Conservation (phyloP, 176 grass and related monocot species). For the Raddia distichophylla region DNA sequence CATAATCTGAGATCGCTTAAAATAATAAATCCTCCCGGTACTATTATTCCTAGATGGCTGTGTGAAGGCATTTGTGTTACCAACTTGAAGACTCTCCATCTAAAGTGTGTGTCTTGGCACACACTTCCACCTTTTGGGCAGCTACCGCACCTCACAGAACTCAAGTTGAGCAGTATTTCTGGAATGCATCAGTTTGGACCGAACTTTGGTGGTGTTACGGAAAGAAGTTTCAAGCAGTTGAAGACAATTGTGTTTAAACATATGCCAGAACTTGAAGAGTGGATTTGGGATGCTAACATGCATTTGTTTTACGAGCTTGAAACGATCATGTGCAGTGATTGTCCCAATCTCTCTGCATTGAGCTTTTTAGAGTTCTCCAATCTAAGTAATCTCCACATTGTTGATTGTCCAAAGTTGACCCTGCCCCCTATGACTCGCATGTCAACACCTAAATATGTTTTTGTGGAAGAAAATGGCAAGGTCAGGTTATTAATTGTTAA, state of each 20-base stretch:
- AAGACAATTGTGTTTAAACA: not conserved
- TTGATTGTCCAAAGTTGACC: too few species aligned
- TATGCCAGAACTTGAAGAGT: not conserved
- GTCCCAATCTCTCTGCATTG: not conserved
- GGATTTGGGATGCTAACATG: not conserved
- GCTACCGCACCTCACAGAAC: not conserved
- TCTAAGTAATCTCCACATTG: too few species aligned
- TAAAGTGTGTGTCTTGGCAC: not conserved
- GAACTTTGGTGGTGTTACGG: not conserved
- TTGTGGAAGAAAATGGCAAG: too few species aligned
- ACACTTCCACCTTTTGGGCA: slow-evolving; percentile 2
- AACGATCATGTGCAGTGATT: not conserved
- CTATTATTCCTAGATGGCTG: not conserved
- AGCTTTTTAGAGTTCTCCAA: not conserved
- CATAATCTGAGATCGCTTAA: too few species aligned
- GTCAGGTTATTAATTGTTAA: too few species aligned
- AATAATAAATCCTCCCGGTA: not conserved
- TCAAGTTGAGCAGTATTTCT: not conserved
- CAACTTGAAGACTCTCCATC: not conserved
- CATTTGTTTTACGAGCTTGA: not conserved
- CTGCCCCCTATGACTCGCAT: too few species aligned
- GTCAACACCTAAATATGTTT: too few species aligned
- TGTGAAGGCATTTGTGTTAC: not conserved
- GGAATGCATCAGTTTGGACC: not conserved
- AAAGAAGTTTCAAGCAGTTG: not conserved